phyloP scores from a whole-genome alignment of 306 rosid genomes.

The Sindora glabra region DNA sequence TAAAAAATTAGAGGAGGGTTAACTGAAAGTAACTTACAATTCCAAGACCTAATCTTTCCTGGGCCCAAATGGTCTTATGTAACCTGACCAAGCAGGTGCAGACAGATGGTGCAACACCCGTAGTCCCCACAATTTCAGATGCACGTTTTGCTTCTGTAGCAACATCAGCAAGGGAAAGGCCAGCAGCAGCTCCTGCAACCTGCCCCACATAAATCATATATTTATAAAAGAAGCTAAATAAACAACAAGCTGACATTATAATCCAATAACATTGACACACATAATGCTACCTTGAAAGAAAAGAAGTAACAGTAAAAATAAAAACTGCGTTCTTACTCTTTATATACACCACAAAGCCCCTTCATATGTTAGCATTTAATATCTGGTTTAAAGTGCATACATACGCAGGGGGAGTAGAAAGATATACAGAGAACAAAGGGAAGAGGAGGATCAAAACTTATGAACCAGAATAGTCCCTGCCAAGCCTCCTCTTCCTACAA shows the following conservation, averaged over 20 bases:
- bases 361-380: neutral
- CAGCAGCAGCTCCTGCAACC: slow-evolving; percentile 99
- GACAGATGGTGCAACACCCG: slow-evolving; percentile 84
- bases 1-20: too few species aligned
- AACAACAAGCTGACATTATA: neutral
- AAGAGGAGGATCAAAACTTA: slow-evolving; percentile 43
- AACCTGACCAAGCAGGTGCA: slow-evolving; percentile 90
- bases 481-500: slow-evolving; percentile 93
- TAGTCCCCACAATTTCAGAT: slow-evolving; percentile 86
- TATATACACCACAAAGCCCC: neutral
- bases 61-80: slow-evolving; percentile 86
- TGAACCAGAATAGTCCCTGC: slow-evolving; percentile 92
- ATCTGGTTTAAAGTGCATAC: neutral
- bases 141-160: slow-evolving; percentile 80
- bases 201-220: slow-evolving; percentile 22
- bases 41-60: slow-evolving; percentile 89
- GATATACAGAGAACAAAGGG: slow-evolving; percentile 4
- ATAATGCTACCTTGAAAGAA: neutral
- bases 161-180: slow-evolving; percentile 70
- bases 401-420: slow-evolving; percentile 4
- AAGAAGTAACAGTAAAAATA: neutral
- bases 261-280: neutral
- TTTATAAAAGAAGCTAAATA: neutral
- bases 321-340: neutral
- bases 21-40: slow-evolving; percentile 53